Evolutionary conservation across 23 red algal species (phyloP), one percentile per base, ranked within the genome.

Genomic region (Gracilariopsis chorda): DNA sequence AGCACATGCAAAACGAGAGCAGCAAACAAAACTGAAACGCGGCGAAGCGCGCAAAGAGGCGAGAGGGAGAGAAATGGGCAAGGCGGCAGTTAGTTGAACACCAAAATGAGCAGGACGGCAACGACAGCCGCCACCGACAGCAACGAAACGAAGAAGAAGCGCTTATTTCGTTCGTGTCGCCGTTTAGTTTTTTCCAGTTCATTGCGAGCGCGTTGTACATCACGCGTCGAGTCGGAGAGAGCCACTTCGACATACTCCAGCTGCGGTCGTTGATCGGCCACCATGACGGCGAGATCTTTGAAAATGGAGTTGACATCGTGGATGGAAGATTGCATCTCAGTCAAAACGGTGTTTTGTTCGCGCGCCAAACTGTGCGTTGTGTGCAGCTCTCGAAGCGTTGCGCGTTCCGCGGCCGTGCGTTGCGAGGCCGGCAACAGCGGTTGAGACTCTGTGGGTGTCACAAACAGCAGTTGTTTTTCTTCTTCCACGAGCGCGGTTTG

Each of bases 221-320:
- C 28, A 16, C 16, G 29, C 21, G 57, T 42, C 9, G 89, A 64
- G 7, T 82, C 79, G 9, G 67, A 60, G 27, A 92, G 40, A 24
- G 77, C 89, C 20, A 77, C 76, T 43, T 82, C 89, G 19, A 92
- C 79, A 74, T 75, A 82, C 29, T 84, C 89, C 12, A 92, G 78
- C 89, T 80, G 77, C 19, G 73, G 41, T 6, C 84, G 41, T 74
- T 95, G 93, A 36, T 90, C 84, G 20, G 73, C 81, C 78, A 95
- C 45, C 93, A 95, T 95, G 16, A 60, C 71, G 24, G 93, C 93
- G 9, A 95, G 57, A 68, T 95, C 93, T 16, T 81, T 80, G 51
- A 95, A 88, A 52, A 90, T 90, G 29, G 93, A 55, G 32, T 80
- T 82, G 19, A 88, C 83, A 43, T 95, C 84, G 11, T 56, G 64